Percentiles rank a stretch among this genome's conserved stretches.
phyloP scores from a whole-genome alignment of 139 green algal species.

The Auxenochlorella pyrenoidosa region DNA sequence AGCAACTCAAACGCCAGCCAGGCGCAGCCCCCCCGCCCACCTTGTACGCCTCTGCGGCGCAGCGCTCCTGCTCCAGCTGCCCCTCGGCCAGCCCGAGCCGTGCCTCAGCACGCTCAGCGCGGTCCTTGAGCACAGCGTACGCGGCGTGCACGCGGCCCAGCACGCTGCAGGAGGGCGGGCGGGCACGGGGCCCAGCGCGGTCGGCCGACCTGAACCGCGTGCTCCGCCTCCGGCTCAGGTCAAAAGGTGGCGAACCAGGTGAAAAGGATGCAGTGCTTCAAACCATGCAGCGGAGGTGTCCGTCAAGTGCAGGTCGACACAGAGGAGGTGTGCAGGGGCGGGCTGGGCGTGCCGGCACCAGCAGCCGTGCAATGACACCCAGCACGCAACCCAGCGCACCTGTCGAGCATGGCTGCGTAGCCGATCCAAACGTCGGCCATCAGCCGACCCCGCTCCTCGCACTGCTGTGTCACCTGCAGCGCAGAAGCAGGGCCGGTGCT shows the following conservation, averaged over 20 bases:
- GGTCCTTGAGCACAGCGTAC: constrained; percentile 26
- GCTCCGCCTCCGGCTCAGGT: too few species aligned
- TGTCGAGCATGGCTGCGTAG: constrained; percentile 31
- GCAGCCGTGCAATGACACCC: neutral
- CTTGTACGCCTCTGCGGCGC: constrained; percentile 9
- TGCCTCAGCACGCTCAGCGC: constrained; percentile 25
- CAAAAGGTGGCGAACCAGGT: too few species aligned
- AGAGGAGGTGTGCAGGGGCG: too few species aligned
- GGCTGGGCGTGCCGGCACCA: neutral
- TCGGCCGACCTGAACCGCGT: too few species aligned
- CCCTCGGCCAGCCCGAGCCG: constrained; percentile 9
- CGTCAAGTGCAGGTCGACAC: too few species aligned
- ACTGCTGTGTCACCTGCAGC: constrained; percentile 17
- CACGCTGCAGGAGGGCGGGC: constrained; percentile 7
- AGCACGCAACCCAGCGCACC: neutral
- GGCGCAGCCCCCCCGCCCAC: neutral
- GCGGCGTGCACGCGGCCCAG: constrained; percentile 18
- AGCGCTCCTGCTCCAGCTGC: constrained; percentile 10
- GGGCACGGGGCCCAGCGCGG: too few species aligned
- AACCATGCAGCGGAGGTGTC: too few species aligned
- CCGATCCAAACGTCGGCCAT: constrained; percentile 34
- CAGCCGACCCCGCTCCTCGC: constrained; percentile 30
- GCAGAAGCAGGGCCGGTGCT: neutral
- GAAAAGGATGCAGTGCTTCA: too few species aligned
- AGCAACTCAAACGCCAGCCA: too few species aligned